Conservation (phyloP, 345 rosid genomes). For the Brassica cretica region DNA sequence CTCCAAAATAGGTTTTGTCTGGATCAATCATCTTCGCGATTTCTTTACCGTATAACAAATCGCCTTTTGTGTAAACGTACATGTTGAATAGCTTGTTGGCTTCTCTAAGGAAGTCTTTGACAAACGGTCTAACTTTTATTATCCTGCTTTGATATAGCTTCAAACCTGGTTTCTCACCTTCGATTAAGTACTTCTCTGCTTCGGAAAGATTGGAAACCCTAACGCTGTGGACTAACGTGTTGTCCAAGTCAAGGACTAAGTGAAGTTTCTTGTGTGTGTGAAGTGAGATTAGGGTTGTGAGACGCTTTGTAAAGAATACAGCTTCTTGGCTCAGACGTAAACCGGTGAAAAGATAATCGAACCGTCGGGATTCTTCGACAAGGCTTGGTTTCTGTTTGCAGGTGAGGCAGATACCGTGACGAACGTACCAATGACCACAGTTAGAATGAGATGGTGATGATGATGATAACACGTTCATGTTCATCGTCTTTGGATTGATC, state of each 20-base stretch:
- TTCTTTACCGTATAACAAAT: neutral
- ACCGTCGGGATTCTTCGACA: neutral
- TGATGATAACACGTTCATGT: slow-evolving; percentile 2
- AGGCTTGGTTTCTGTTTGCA: slow-evolving; percentile 1
- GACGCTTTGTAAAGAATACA: slow-evolving; percentile 22
- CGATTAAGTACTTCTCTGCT: slow-evolving; percentile 18
- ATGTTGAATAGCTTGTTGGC: slow-evolving; percentile 25
- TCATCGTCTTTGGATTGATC: neutral
- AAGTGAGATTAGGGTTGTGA: slow-evolving; percentile 30
- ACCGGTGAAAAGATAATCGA: slow-evolving; percentile 22
- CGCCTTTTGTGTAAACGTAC: slow-evolving; percentile 20
- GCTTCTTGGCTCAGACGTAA: slow-evolving; percentile 26
- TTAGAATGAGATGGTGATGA: neutral
- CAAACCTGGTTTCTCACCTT: neutral
- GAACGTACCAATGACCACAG: slow-evolving; percentile 22
- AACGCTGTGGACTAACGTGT: slow-evolving; percentile 24
- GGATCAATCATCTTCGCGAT: slow-evolving; percentile 22
- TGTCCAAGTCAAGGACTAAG: slow-evolving; percentile 40
- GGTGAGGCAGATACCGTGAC: slow-evolving; percentile 2
- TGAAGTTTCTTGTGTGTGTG: slow-evolving; percentile 24
- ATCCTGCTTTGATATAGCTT: neutral
- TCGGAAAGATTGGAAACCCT: slow-evolving; percentile 6
- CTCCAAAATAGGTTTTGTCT: slow-evolving; percentile 6
- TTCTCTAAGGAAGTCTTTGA: slow-evolving; percentile 12
- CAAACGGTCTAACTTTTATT: slow-evolving; percentile 21